Evolutionary conservation across 2,329 filamentous ascomycete species (phyloP).

Genomic region (Fonsecaea nubica): DNA sequence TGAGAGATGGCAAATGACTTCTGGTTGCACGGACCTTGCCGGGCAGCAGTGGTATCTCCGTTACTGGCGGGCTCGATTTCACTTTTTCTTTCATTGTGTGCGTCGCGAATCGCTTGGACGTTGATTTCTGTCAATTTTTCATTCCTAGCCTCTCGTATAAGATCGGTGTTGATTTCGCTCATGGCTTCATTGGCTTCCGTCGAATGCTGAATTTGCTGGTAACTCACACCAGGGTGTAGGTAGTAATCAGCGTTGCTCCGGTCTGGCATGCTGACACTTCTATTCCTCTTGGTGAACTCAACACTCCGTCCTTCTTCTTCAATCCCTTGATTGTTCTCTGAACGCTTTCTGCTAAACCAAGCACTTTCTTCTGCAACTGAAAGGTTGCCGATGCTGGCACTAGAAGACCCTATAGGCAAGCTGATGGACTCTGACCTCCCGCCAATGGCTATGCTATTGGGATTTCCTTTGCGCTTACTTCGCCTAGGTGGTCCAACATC

Average conservation of each 20-base stretch:
- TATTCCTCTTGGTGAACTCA: constrained; percentile 9
- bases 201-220: not conserved
- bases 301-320: not conserved
- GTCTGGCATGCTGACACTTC: constrained; percentile 33
- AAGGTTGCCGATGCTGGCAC: constrained; percentile 15
- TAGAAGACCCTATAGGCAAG: constrained; percentile 24
- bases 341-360: constrained; percentile 30
- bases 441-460: constrained; percentile 38
- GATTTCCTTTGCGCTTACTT: constrained; percentile 21
- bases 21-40: constrained; percentile 1
- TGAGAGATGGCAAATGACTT: constrained; percentile 1
- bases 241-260: not conserved
- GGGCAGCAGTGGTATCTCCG: not conserved
- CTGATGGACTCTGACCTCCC: constrained; percentile 36
- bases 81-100: constrained; percentile 29
- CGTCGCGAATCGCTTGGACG: constrained; percentile 21
- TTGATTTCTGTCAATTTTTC: constrained; percentile 32
- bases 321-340: constrained; percentile 15
- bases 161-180: constrained; percentile 32
- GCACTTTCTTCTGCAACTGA: constrained; percentile 26
- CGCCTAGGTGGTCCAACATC: not conserved
- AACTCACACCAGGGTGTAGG: not conserved
- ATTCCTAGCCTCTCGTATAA: constrained; percentile 22
- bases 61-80: constrained; percentile 21
- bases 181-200: constrained; percentile 30